Percentiles rank a stretch among this genome's conserved stretches.
phyloP scores from a whole-genome alignment of 208 protist genomes.

The Leishmania amazonensis region DNA sequence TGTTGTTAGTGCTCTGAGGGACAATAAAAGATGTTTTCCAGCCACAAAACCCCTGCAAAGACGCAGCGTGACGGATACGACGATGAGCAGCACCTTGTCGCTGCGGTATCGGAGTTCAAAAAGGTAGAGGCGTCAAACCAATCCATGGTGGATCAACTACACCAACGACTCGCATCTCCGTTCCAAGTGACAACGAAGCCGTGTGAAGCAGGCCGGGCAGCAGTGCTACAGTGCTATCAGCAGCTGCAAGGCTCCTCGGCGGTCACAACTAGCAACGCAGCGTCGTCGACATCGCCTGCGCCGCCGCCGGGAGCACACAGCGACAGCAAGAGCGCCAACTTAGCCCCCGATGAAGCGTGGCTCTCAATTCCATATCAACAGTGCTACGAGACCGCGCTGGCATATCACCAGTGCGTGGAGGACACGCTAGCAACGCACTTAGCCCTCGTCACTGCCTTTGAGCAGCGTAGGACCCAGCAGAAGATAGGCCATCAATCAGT shows the following conservation, averaged over 20 bases:
- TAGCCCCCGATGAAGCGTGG: conserved; percentile 6
- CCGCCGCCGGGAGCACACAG: not conserved
- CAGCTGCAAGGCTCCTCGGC: conserved; percentile 28
- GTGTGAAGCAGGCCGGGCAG: conserved; percentile 54
- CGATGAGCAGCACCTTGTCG: conserved; percentile 69
- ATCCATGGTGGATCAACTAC: conserved; percentile 58
- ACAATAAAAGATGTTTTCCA: conserved; percentile 18
- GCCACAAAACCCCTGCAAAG: conserved; percentile 7
- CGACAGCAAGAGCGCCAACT: not conserved
- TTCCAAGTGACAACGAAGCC: conserved; percentile 71
- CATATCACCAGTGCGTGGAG: conserved; percentile 65
- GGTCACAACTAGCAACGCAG: not conserved
- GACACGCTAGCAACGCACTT: conserved; percentile 56
- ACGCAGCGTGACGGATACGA: conserved; percentile 27
- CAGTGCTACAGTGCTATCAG: conserved; percentile 69
- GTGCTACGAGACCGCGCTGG: conserved; percentile 50
- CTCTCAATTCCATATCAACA: conserved; percentile 40
- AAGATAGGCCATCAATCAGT: conserved; percentile 27
- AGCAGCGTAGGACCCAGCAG: conserved; percentile 34
- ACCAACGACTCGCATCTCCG: conserved; percentile 60
- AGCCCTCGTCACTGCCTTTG: conserved; percentile 45
- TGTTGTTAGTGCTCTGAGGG: not conserved
- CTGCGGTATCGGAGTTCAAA: conserved; percentile 60
- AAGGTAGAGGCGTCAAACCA: conserved; percentile 67
- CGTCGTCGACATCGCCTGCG: not conserved